Evolutionary conservation across 306 rosid genomes (phyloP).

Genomic region (Fragaria nilgerrensis): DNA sequence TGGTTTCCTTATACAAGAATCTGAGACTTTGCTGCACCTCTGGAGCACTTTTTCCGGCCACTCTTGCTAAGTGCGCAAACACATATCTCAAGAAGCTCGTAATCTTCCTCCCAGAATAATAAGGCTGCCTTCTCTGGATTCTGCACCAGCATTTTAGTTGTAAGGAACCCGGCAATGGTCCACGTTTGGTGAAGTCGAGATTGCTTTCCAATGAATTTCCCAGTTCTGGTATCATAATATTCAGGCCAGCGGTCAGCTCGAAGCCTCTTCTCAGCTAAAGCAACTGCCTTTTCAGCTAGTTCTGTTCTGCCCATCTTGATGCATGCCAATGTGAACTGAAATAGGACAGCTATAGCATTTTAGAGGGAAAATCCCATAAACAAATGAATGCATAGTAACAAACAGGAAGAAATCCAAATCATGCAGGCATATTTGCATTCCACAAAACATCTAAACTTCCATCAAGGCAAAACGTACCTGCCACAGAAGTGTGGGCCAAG

Average conservation of each 20-base stretch:
- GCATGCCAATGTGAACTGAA: conserved; percentile 93
- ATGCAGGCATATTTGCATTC: background rate
- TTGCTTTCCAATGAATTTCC: conserved; percentile 88
- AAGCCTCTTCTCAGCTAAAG: conserved; percentile 75
- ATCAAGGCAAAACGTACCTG: conserved; percentile 52
- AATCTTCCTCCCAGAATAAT: conserved; percentile 86
- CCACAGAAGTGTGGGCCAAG: conserved; percentile 99
- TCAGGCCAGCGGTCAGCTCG: conserved; percentile 82
- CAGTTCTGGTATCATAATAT: conserved; percentile 82
- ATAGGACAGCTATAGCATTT: conserved; percentile 8
- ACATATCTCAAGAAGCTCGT: conserved; percentile 81
- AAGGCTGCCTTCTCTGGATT: conserved; percentile 73
- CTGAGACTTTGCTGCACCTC: conserved; percentile 80
- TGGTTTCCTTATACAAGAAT: conserved; percentile 51
- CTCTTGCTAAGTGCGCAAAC: conserved; percentile 78
- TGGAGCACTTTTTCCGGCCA: conserved; percentile 79
- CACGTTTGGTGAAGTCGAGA: conserved; percentile 81
- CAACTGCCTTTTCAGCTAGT: conserved; percentile 74
- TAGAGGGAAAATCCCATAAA: background rate
- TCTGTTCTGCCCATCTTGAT: conserved; percentile 79
- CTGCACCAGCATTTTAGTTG: conserved; percentile 88
- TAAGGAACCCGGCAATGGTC: conserved; percentile 88
- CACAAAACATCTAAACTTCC: background rate
- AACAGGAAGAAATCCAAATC: background rate
- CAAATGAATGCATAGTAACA: background rate